Base-by-base conservation (phyloP, 2,329 filamentous ascomycete genomes). In the Trichoderma brevicompactum region DNA sequence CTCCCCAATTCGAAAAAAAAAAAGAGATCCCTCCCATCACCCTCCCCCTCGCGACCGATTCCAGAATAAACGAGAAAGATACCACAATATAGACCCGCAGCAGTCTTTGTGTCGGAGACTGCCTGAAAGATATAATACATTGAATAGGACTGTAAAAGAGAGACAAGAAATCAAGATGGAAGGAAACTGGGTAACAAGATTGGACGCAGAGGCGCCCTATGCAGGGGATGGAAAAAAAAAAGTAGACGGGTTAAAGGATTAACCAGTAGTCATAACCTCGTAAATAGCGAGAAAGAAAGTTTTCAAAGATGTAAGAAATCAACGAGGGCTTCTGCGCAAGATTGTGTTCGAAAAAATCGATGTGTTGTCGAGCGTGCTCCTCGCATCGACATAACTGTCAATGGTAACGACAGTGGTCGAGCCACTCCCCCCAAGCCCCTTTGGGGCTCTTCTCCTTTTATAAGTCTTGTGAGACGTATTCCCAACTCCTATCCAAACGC, bases 401-500 rank as follows among this genome's bases (percentile, higher is more conserved):
- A 32, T n/a, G 15, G 36, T 7, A 36, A 13, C 9, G 48, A 48
- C n/a, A 50, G 8, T 2, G 5, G 15, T 53, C 41, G 17, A 38
- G 38, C 15, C 6, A n/a, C 48, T 36, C 40, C 46, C 28, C 49
- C 19, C 3, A 12, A 1, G 13, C 32, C 52, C 12, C n/a, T 28
- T 38, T 53, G 8, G 17, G 43, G 5, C 40, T 62, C 41, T n/a
- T 63, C 49, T 23, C 32, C 10, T 62, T 44, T 50, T 61, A 17
- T 43, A 61, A 63, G n/a, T 38, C 23, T 34, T 60, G 53, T 46
- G 40, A 28, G 23, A n/a, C 2, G 36, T 64, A 38, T 58, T 62
- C 55, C 56, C 19, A 50, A 69, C 68, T 69, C 75, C 71, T 76
- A 72, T 74, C 75, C 76, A 78, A 75, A 79, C 76, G 75, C 77